Percentiles rank a stretch among this genome's conserved stretches.
These are phyloP conservation scores for Ceratocystis cubensis DNA, from an alignment of 2,329 filamentous ascomycete species.

Conservation along the genomic window DNA sequence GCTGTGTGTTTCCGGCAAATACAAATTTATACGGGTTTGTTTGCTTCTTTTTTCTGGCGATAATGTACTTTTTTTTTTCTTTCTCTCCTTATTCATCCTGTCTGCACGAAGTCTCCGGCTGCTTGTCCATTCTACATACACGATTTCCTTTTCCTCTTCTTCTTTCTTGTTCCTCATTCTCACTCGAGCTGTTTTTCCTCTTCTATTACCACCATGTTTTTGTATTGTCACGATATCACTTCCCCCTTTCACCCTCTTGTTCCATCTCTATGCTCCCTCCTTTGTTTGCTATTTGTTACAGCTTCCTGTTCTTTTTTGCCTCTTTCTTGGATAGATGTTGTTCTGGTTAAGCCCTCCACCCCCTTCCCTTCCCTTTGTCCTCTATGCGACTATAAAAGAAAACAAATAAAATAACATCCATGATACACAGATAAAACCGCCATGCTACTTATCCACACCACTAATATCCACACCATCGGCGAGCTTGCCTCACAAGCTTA, in stretches of 20 bases:
- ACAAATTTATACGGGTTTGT: slow-evolving; percentile 20
- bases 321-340: background rate
- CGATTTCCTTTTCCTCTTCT: background rate
- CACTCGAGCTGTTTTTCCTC: background rate
- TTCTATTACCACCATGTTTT: slow-evolving; percentile 9
- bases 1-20: background rate
- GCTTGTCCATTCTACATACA: background rate
- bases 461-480: background rate
- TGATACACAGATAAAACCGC: background rate
- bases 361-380: too few relatives aligned
- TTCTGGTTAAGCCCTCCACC: background rate
- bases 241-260: background rate
- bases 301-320: background rate
- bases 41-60: slow-evolving; percentile 15
- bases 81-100: background rate
- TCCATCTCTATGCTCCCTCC: background rate
- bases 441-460: background rate
- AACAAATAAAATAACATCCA: background rate
- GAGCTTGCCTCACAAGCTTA: background rate
- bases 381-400: background rate
- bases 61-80: slow-evolving; percentile 11
- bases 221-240: background rate
- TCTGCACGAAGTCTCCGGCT: background rate
- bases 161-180: background rate
- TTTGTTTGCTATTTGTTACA: background rate